Base-by-base conservation (phyloP, 2,329 filamentous ascomycete species). In the Emergomyces pasteurianus region DNA sequence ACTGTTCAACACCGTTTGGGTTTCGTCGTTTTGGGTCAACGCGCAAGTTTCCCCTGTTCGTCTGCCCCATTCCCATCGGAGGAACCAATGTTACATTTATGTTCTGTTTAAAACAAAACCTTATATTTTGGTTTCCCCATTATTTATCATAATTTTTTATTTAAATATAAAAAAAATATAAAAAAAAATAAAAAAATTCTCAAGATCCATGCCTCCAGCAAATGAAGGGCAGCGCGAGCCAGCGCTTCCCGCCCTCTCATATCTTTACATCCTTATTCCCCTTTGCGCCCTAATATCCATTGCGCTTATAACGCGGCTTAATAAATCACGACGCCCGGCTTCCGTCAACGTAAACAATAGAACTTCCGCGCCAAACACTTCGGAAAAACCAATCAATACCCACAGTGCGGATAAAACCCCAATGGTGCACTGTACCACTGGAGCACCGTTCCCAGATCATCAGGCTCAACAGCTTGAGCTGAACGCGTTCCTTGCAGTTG, bases 401-500 rank as follows among this genome's bases (percentile, higher is more conserved):
- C 3, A 57, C 16, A n/a, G 31, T 14, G 21, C 16, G 8, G 23
- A 46, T 31, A 26, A 34, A 21, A 57, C 12, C 40, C 6, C n/a
- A 26, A 46, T 21, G 7, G 23, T 26, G 16, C 14, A 57, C 18
- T 21, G 14, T 34, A n/a, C 40, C 26, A 21, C 23, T 5, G n/a
- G 23, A n/a, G 34, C 40, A n/a, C 10, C 2, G 16, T 6, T 47
- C 9, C 55, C 40, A 28, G 26, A 14, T n/a, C 55, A 1, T 31
- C 55, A 46, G 31, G 14, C 55, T 26, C 23, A 57, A 46, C 55
- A 55, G 10, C 9, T 73, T 83, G 0, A 79, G 80, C 0, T 70
- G 84, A 5, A 66, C 83, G 5, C 82, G 84, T 67, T 83, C 81
- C 0, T 83, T 84, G 57, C 82, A 81, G 0, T 84, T 84, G 65